Evolutionary conservation across 768 basidiomycete genomes (phyloP).

Genomic region (Russula abietina): DNA sequence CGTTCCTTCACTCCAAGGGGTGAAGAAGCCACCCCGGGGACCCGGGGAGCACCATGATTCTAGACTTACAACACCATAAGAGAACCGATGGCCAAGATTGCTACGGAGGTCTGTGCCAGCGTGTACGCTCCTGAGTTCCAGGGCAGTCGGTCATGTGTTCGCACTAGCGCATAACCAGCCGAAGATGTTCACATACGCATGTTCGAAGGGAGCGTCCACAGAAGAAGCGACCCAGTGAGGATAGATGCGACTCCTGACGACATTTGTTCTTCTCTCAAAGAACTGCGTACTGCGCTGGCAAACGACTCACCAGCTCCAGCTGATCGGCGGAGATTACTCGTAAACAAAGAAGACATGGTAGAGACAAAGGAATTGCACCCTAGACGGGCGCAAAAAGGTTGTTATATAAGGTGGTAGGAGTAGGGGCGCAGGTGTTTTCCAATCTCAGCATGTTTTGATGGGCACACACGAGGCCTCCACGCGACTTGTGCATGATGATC

Average conservation of each 20-base stretch:
- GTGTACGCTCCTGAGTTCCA: constrained; percentile 29
- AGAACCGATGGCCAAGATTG: constrained; percentile 58
- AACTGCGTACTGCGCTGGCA: background rate
- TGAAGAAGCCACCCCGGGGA: background rate
- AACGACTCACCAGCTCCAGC: constrained; percentile 19
- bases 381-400: constrained; percentile 4
- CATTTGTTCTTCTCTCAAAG: background rate
- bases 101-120: constrained; percentile 61
- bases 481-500: constrained; percentile 17
- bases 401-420: background rate
- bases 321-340: constrained; percentile 23
- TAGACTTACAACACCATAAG: constrained; percentile 56
- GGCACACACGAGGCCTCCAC: constrained; percentile 18
- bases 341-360: constrained; percentile 22
- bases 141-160: constrained; percentile 11
- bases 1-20: background rate
- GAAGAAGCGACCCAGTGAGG: constrained; percentile 16
- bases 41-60: constrained; percentile 14
- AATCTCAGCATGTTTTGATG: background rate
- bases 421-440: constrained; percentile 10
- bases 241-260: constrained; percentile 12
- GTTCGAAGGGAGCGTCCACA: constrained; percentile 43
- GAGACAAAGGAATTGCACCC: background rate
- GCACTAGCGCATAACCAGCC: constrained; percentile 1
- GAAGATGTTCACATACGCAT: constrained; percentile 20